Evolutionary conservation across 441 rosid species (phyloP).

Genomic region (Isatis lusitanica): DNA sequence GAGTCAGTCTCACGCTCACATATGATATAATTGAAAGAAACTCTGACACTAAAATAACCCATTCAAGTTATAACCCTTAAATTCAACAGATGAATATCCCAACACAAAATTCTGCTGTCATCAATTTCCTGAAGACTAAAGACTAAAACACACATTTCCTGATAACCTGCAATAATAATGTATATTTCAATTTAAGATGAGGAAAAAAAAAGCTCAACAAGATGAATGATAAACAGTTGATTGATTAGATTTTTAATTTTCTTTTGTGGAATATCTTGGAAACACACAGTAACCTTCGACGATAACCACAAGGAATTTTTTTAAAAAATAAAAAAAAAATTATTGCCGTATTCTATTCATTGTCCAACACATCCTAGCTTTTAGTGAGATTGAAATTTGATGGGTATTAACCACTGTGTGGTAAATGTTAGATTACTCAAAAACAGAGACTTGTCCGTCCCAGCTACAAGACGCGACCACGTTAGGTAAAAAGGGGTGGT

Average conservation of each 20-base stretch:
- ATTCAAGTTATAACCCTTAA: not conserved
- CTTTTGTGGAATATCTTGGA: not conserved
- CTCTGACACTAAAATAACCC: not conserved
- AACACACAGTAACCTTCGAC: conserved; percentile 1
- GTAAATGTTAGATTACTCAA: not conserved
- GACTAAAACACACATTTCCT: not conserved
- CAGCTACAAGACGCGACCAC: conserved; percentile 67
- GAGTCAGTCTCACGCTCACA: conserved; percentile 16
- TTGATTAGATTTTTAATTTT: not conserved
- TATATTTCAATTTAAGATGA: not conserved
- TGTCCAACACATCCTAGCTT: not conserved
- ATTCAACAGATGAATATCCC: conserved; percentile 1
- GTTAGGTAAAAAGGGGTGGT: conserved; percentile 64
- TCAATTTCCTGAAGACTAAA: not conserved
- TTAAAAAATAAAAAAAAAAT: no score
- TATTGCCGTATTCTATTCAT: not conserved
- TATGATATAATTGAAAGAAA: not conserved
- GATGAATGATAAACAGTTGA: not conserved
- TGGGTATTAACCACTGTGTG: conserved; percentile 5
- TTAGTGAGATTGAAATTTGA: not conserved
- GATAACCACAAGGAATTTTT: not conserved
- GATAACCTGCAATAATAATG: not conserved
- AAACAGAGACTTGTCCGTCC: conserved; percentile 19
- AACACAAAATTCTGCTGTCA: not conserved
- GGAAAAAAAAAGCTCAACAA: not conserved